Conservation (phyloP, 805 yeast genomes). For the Saitoella complicata region DNA sequence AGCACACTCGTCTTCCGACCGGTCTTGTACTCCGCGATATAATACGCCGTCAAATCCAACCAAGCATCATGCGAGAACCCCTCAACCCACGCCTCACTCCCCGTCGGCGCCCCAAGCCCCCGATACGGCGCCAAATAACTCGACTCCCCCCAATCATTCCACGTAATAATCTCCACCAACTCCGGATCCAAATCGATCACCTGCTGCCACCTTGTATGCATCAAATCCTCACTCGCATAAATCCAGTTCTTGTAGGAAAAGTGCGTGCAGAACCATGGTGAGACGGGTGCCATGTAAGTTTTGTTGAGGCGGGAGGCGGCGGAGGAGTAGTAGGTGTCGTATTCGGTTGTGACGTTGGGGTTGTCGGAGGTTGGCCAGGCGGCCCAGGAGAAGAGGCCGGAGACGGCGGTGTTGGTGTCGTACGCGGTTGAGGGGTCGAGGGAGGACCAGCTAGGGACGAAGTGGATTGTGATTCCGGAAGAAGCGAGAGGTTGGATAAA, state of each 20-base stretch:
- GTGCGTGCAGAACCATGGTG: constrained; percentile 5
- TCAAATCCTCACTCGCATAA: constrained; percentile 2
- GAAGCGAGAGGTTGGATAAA: constrained; percentile 1
- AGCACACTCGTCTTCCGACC: background rate
- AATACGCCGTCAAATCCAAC: background rate
- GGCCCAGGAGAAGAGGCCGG: constrained; percentile 4
- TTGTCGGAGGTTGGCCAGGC: constrained; percentile 4
- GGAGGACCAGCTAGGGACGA: constrained; percentile 4
- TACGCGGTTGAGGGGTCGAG: constrained; percentile 1
- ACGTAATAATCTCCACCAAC: constrained; percentile 4
- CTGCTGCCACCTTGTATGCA: constrained; percentile 5
- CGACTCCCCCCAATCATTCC: constrained; percentile 8
- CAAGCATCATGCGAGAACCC: background rate
- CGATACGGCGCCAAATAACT: constrained; percentile 5
- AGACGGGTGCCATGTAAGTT: constrained; percentile 5
- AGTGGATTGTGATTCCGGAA: background rate
- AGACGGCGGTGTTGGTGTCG: constrained; percentile 2
- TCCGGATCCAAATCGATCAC: constrained; percentile 2
- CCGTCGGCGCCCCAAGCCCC: background rate
- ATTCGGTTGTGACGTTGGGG: background rate
- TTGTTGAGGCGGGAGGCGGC: background rate
- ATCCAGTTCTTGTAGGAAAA: constrained; percentile 3
- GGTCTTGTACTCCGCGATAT: background rate
- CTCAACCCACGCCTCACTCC: constrained; percentile 2
- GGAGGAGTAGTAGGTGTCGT: background rate